Percentiles rank a stretch among this genome's conserved stretches.
Evolutionary conservation across 2,329 filamentous ascomycete species (phyloP).

Genomic region (Teratosphaeria destructans): DNA sequence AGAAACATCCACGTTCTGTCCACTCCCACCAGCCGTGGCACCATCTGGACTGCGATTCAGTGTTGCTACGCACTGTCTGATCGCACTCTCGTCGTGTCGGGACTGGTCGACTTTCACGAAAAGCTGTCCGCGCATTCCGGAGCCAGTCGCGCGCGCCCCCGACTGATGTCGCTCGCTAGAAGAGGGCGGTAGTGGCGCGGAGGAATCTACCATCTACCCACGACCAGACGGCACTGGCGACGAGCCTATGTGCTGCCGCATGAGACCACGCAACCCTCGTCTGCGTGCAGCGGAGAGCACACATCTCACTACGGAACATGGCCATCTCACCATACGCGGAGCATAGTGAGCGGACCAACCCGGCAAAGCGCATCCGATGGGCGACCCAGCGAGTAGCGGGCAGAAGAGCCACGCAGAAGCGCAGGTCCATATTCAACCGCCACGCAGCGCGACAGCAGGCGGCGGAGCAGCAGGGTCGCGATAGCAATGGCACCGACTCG

Average conservation of each 20-base stretch:
- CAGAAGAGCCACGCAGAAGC: slow-evolving; percentile 66
- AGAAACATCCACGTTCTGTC: not conserved
- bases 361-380: slow-evolving; percentile 73
- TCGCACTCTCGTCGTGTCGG: not conserved
- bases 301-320: not conserved
- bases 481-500: slow-evolving; percentile 18
- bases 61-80: not conserved
- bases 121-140: not conserved
- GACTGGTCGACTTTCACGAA: not conserved
- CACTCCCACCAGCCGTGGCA: not conserved
- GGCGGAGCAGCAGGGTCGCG: slow-evolving; percentile 22
- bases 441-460: slow-evolving; percentile 19
- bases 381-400: slow-evolving; percentile 81
- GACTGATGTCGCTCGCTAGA: not conserved
- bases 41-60: not conserved
- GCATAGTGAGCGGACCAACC: slow-evolving; percentile 44
- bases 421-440: slow-evolving; percentile 70
- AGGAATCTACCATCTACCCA: not conserved
- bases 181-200: not conserved
- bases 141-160: not conserved
- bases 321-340: slow-evolving; percentile 13
- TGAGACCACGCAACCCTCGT: not conserved
- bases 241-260: not conserved
- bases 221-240: not conserved
- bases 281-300: not conserved